A percentile compares a stretch with the other conserved stretches of the same genome.
phyloP scores from a whole-genome alignment of 1,284 basidiomycete species.

The Tetrapyrgos nigripes region DNA sequence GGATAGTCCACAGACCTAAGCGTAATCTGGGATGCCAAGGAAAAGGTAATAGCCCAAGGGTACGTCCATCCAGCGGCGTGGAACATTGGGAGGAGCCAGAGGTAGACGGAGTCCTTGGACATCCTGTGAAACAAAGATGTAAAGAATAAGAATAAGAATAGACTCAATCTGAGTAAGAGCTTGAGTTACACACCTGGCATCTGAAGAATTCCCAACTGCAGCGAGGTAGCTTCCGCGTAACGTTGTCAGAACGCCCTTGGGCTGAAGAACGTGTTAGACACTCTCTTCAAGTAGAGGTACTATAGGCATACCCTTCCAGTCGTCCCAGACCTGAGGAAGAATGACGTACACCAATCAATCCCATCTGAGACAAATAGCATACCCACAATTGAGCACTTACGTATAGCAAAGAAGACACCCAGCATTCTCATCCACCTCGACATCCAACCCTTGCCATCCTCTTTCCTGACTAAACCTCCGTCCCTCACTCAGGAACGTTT shows the following conservation, averaged over 20 bases:
- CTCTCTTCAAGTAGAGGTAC: slow-evolving; percentile 53
- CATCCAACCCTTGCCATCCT: slow-evolving; percentile 80
- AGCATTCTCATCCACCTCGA: slow-evolving; percentile 74
- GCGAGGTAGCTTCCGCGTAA: slow-evolving; percentile 84
- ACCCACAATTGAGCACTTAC: slow-evolving; percentile 46
- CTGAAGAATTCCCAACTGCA: slow-evolving; percentile 83
- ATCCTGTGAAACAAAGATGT: slow-evolving; percentile 50
- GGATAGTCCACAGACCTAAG: slow-evolving; percentile 75
- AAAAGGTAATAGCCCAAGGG: slow-evolving; percentile 82
- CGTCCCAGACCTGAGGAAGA: slow-evolving; percentile 75
- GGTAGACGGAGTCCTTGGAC: slow-evolving; percentile 70
- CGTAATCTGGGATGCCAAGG: slow-evolving; percentile 79
- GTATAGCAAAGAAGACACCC: slow-evolving; percentile 81
- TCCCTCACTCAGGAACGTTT: slow-evolving; percentile 74
- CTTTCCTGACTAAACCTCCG: slow-evolving; percentile 67
- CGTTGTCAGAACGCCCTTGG: slow-evolving; percentile 84
- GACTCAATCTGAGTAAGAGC: slow-evolving; percentile 36
- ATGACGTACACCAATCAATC: not conserved
- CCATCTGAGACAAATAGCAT: not conserved
- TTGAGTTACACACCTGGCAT: slow-evolving; percentile 45
- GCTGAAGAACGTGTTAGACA: slow-evolving; percentile 54
- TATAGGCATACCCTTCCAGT: slow-evolving; percentile 69
- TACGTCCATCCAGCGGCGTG: slow-evolving; percentile 88
- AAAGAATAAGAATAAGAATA: slow-evolving; percentile 36
- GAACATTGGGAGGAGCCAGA: slow-evolving; percentile 91